Percentiles rank a stretch among this genome's conserved stretches.
These are phyloP conservation scores for Rhamnella rubrinervis DNA, from an alignment of 331 rosid genomes.

Conservation along the genomic window DNA sequence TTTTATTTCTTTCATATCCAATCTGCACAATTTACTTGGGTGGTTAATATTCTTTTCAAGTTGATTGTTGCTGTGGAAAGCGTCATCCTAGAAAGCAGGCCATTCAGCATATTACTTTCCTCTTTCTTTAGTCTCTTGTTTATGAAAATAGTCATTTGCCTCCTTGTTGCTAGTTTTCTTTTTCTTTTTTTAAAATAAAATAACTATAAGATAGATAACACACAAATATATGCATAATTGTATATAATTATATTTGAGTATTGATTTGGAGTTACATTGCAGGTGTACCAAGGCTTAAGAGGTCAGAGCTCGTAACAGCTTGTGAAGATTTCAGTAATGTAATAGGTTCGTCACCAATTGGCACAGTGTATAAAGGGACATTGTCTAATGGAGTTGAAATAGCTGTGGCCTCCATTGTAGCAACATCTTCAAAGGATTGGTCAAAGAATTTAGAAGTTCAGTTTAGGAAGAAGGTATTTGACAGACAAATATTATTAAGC, in stretches of 20 bases:
- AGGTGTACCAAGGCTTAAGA: slow-evolving; percentile 89
- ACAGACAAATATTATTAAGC: slow-evolving; percentile 2
- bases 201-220: background rate
- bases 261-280: slow-evolving; percentile 24
- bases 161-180: slow-evolving; percentile 8
- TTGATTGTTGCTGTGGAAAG: background rate
- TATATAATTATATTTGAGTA: slow-evolving; percentile 1
- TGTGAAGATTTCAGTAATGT: slow-evolving; percentile 98
- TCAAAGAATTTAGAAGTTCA: slow-evolving; percentile 59
- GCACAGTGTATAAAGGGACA: slow-evolving; percentile 86
- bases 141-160: background rate
- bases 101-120: too few relatives aligned
- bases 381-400: slow-evolving; percentile 91
- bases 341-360: slow-evolving; percentile 64
- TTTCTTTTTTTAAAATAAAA: too few relatives aligned
- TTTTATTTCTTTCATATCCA: too few relatives aligned
- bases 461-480: slow-evolving; percentile 80
- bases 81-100: too few relatives aligned
- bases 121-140: background rate
- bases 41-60: background rate
- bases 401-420: slow-evolving; percentile 64
- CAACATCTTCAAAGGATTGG: slow-evolving; percentile 61
- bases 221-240: too few relatives aligned
- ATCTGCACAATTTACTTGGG: too few relatives aligned
- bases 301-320: slow-evolving; percentile 83